Base-by-base conservation (phyloP, 805 yeast species). In the Starmerella powellii region DNA sequence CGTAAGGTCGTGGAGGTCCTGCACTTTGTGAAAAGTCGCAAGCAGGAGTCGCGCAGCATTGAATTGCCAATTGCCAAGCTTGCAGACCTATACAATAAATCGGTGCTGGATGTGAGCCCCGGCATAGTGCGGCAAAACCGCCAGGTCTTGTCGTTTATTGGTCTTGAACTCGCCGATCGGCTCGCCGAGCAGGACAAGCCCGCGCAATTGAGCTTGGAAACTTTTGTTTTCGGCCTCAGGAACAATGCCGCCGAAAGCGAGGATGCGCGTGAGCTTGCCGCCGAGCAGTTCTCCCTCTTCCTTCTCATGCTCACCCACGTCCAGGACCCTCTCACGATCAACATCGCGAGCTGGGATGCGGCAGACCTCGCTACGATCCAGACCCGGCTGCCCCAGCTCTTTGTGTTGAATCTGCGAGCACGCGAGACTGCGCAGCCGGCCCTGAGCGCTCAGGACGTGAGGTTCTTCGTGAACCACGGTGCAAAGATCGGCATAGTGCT, bases 1-100 rank as follows among this genome's bases (percentile, higher is more conserved):
- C 64, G 70, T 21, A 78, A 80, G 30, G 78, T 87, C 2, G 65
- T 80, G 26, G 74, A 76, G 48, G 71, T 79, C 10, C 66, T 85
- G 30, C 76, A 76, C 46, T 78, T 82, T 55, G 54, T 84, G 12
- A 67, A 80, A 39, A 76, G 34, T 23, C 26, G 29, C 13, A 39
- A 38, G 17, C 11, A 16, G 49, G 48, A 37, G 11, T 15, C 47
- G 2, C 31, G 35, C 1, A 31, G 21, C 6, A 37, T 46, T 6
- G 24, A 27, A 11, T 57, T 86, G 18, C 96, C 96, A 0, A 68
- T 76, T 0, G 64, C 63, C 16, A 71, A 77, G 34, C 64, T 87
- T 31, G 45, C 86, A 20, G 62, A 64, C 8, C 26, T 42, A 21
- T 34, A 30, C 34, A 18, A 26, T 5, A 20, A 15, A 5, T 11